Base-by-base conservation (phyloP, 1,139 yeast genomes). In the Taphrina communis region DNA sequence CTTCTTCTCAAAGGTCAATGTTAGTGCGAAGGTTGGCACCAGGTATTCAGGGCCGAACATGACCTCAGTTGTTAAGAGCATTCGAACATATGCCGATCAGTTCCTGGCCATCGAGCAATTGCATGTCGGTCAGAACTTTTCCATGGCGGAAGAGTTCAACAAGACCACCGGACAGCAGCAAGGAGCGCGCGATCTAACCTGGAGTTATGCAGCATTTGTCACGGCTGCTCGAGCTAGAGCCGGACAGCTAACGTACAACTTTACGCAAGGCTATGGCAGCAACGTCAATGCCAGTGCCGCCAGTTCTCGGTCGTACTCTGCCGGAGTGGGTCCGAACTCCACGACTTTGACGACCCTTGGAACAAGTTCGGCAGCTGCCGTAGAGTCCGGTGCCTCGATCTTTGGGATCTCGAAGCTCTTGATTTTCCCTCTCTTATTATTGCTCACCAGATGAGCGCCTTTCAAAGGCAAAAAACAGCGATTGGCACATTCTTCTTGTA, bases 191-290 rank as follows among this genome's bases (percentile, higher is more conserved):
- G 85, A 90, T 73, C 84, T 94, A 75, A 92, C 97, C 6, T 94
- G 99, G 99, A 88, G 96, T 72, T 90, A 90, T 77, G 86, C 93
- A 53, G 85, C 96, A 1, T 85, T 89, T 69, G 88, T 90, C 87
- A 84, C 56, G 21, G 67, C 67, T 4, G 67, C 67, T 1, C 67
- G 67, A 9, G 67, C 67, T 5, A 31, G 61, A 8, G 53, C 67
- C 1, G 67, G 67, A 14, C 67, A 63, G 36, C 25, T 63, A 48
- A 53, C 61, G 9, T 63, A 63, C n/a, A 21, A 55, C 35, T 63
- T 63, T 21, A 50, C 67, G 1, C 31, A 7, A 21, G 61, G 67
- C 11, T 14, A 25, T 3, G 31, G 56, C 9, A 35, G 51, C 11
- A 63, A 63, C 21, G 48, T 46, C 44, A 52, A 25, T n/a, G 8